Evolutionary conservation across 2,329 filamentous ascomycete species (phyloP).

Genomic region (Dryadomyces sulphureus): DNA sequence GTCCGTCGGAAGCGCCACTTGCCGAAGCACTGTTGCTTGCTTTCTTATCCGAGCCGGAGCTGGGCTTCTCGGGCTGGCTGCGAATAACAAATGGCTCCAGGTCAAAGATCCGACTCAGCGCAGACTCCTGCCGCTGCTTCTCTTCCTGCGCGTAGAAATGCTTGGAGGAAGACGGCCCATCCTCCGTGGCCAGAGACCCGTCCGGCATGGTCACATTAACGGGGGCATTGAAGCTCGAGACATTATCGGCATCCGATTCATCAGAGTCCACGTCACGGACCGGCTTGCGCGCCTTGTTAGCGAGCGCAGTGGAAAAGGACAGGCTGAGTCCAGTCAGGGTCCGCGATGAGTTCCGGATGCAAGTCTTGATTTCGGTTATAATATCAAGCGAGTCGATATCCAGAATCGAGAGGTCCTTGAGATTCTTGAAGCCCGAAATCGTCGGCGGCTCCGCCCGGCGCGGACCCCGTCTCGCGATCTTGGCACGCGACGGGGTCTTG

Average conservation of each 20-base stretch:
- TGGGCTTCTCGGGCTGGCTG: constrained; percentile 11
- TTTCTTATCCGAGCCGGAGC: constrained; percentile 11
- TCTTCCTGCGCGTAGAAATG: constrained; percentile 35
- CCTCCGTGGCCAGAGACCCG: constrained; percentile 13
- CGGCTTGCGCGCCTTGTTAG: constrained; percentile 29
- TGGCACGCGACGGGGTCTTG: not conserved
- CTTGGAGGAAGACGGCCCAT: constrained; percentile 27
- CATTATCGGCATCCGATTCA: constrained; percentile 36
- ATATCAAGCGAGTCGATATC: constrained; percentile 46
- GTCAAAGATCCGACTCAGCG: constrained; percentile 37
- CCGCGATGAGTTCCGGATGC: constrained; percentile 37
- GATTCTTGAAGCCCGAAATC: constrained; percentile 39
- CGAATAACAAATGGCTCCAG: constrained; percentile 24
- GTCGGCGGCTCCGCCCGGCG: constrained; percentile 27
- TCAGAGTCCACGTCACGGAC: constrained; percentile 19
- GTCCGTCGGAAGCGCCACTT: not conserved
- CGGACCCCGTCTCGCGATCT: not conserved
- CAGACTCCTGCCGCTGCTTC: constrained; percentile 36
- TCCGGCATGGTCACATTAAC: constrained; percentile 10
- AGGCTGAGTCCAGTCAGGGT: constrained; percentile 40
- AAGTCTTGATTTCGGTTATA: constrained; percentile 38
- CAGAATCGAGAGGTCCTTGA: constrained; percentile 38
- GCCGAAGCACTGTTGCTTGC: constrained; percentile 12
- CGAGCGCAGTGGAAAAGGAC: constrained; percentile 41
- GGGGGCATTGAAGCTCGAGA: constrained; percentile 18